Evolutionary conservation across 1,139 yeast genomes (phyloP), one percentile per base, ranked within the genome.

Genomic region (Torulaspora pretoriensis): DNA sequence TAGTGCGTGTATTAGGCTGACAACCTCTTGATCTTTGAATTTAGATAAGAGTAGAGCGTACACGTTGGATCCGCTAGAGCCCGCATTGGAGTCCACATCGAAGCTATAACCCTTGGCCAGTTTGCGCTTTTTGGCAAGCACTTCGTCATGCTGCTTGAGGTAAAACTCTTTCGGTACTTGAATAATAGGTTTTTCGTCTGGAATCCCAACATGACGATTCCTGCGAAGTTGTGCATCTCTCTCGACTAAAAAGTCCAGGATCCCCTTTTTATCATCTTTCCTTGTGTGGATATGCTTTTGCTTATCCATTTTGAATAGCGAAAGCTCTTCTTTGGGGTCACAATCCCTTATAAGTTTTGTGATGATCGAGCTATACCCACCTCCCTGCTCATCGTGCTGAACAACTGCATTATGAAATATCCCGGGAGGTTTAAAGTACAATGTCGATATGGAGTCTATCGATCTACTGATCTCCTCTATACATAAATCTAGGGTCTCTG

Each of bases 401-500:
- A 57, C 57, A 10, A 61, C 54, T 3, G 68, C 66, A 39, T 63
- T 63, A 40, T 60, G 63, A 37, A 61, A 63, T 4, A 63, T 62
- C 8, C 67, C 68, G 3, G 68, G 66, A 1, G 65, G 66, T 45
- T 63, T 63, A 45, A 63, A 63, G 28, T 61, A 57, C 4, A 60
- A 52, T 4, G 61, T 54, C 4, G 59, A 46, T 10, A 63, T 53
- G 5, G 65, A 60, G 1, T 55, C 60, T 2, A 56, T 41, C 2
- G 65, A 55, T 29, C 55, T 48, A 14, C 53, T 49, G 5, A 63
- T 53, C 34, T 61, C 65, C 3, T 54, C 54, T 25, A 63, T 33
- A 36, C 64, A 57, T 8, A 54, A 43, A 32, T 55, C 56, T 17
- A 61, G 42, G 1, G 60, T 55, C 39, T 56, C 57, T 1, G 57